Conservation (phyloP, 306 rosid genomes). For the Lathyrus sativus region DNA sequence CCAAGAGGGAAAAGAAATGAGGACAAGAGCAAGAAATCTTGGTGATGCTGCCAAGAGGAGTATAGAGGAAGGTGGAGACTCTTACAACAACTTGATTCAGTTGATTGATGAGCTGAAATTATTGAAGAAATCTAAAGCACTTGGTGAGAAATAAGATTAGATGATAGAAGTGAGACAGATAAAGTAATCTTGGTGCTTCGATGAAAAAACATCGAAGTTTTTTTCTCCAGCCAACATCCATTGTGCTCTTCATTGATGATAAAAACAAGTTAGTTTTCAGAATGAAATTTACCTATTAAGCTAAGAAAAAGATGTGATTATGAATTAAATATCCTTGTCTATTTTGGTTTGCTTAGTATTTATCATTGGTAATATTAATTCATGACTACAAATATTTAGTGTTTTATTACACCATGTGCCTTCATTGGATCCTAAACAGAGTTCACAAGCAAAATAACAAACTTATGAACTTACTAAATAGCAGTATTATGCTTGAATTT, state of each 20-base stretch:
- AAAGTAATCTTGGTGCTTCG: background rate
- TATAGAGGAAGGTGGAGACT: constrained; percentile 35
- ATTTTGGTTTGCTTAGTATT: constrained; percentile 1
- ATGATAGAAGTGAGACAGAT: background rate
- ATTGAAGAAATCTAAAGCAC: constrained; percentile 28
- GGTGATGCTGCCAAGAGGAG: constrained; percentile 35
- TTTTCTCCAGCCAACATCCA: background rate
- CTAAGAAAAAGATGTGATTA: background rate
- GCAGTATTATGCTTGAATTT: no score
- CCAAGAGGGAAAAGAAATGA: constrained; percentile 28
- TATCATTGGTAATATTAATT: background rate
- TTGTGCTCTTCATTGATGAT: background rate
- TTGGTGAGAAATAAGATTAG: background rate
- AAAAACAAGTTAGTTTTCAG: background rate
- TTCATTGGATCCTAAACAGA: constrained; percentile 3
- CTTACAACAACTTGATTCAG: constrained; percentile 35
- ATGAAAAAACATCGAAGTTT: background rate
- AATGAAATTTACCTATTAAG: background rate
- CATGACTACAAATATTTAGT: background rate
- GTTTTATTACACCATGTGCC: background rate
- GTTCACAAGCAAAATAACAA: constrained; percentile 27
- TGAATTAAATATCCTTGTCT: background rate
- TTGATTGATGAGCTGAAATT: constrained; percentile 36
- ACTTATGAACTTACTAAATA: no score
- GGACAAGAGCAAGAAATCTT: constrained; percentile 22